Evolutionary conservation across 495 filamentous ascomycete genomes (phyloP).

Genomic region (Penicillium macrosclerotiorum): DNA sequence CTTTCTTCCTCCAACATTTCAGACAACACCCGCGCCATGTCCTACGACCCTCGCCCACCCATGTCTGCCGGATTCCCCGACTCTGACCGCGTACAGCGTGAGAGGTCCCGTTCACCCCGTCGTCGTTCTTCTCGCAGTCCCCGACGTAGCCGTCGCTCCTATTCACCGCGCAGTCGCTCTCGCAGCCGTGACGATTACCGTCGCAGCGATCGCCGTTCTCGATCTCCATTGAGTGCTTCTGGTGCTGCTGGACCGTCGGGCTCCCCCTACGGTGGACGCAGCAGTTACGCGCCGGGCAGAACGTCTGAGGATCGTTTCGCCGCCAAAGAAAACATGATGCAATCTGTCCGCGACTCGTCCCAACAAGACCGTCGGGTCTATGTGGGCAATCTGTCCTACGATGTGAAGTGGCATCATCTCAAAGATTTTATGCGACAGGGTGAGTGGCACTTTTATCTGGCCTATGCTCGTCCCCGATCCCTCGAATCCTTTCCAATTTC

Average conservation of each 20-base stretch:
- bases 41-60: too few relatives aligned
- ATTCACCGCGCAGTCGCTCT: slow-evolving; percentile 90
- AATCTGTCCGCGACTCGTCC: slow-evolving; percentile 84
- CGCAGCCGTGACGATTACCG: slow-evolving; percentile 87
- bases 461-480: slow-evolving; percentile 18
- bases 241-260: slow-evolving; percentile 64
- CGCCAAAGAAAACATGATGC: slow-evolving; percentile 94
- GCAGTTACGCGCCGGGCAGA: slow-evolving; percentile 63
- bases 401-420: slow-evolving; percentile 99
- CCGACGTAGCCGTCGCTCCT: slow-evolving; percentile 76
- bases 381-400: slow-evolving; percentile 97
- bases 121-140: slow-evolving; percentile 76
- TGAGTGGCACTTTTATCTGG: slow-evolving; percentile 43
- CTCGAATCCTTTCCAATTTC: too few relatives aligned
- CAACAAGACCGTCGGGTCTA: slow-evolving; percentile 99
- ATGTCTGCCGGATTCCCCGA: slow-evolving; percentile 30
- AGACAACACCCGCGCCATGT: too few relatives aligned
- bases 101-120: slow-evolving; percentile 90
- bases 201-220: slow-evolving; percentile 73
- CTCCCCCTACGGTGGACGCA: slow-evolving; percentile 56
- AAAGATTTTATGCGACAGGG: slow-evolving; percentile 99
- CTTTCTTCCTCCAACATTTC: slow-evolving; percentile 18
- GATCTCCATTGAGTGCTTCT: slow-evolving; percentile 82
- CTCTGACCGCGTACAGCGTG: slow-evolving; percentile 66
- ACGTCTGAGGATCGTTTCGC: slow-evolving; percentile 79